Evolutionary conservation across 2,329 filamentous ascomycete species (phyloP).

Genomic region (Penicillium sp.): DNA sequence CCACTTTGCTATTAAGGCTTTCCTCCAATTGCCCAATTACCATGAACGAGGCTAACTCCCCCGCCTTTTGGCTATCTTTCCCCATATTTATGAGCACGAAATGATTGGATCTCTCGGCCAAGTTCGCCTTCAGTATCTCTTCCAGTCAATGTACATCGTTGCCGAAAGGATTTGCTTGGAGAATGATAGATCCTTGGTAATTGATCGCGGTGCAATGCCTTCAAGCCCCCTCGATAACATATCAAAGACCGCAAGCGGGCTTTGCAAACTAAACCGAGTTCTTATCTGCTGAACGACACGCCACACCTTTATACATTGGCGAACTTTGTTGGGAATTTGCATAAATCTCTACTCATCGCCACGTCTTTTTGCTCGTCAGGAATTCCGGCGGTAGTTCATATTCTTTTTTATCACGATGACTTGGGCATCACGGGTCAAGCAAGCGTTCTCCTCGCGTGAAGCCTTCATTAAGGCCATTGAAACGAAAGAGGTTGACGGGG

Average conservation of each 20-base stretch:
- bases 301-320: neutral
- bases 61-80: neutral
- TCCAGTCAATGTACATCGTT: neutral
- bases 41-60: neutral
- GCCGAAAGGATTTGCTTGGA: neutral
- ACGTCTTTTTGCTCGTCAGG: neutral
- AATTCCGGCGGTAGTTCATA: neutral
- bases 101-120: neutral
- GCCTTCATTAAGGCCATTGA: neutral
- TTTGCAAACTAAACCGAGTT: neutral
- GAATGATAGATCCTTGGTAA: neutral
- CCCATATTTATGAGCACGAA: neutral
- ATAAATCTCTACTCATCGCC: neutral
- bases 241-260: too few species aligned
- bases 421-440: neutral
- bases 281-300: neutral
- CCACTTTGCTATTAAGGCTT: too few species aligned
- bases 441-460: neutral
- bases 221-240: too few species aligned
- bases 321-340: neutral
- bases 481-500: neutral
- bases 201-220: neutral
- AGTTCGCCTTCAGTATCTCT: neutral
- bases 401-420: neutral
- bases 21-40: neutral